Base-by-base conservation (phyloP, 2,329 filamentous ascomycete species). In the Penicillium hesseltinei region DNA sequence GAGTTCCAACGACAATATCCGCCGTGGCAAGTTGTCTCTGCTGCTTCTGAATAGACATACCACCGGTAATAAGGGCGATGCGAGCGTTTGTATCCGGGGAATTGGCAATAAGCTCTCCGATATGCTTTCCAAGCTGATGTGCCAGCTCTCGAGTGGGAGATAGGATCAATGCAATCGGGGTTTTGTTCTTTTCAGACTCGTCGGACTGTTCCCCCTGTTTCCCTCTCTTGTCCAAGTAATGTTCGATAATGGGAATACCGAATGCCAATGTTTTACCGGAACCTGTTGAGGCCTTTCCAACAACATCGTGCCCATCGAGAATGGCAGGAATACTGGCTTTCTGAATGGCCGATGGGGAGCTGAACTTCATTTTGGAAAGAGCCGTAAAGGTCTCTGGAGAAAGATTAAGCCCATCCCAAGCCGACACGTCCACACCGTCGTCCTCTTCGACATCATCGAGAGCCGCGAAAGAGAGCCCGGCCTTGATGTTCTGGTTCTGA, bases 201-300 rank as follows among this genome's bases (percentile, higher is more conserved):
- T 78, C 74, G 53, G 76, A 68, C 11, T 77, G 74, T 19, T 73
- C 73, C 23, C 73, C 73, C 15, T 66, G 66, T 45, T 66, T 63
- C 4, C 62, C 62, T 52, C 72, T 73, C 55, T 70, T 70, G 58
- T 84, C 82, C 7, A 99, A 76, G 81, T 88, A 97, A 54, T 84
- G 82, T 73, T 99, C 92, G 10, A 97, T 80, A 55, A 99, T 94
- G 0, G 94, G 94, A 61, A 99, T 92, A 1, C 89, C 91, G 73
- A 96, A 99, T 0, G 94, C 93, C 44, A 99, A 79, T 0, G 94
- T 99, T 77, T 99, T 99, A 66, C 94, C 94, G 15, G 94, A 97
- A 63, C 94, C 94, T 0, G 94, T 99, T 11, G 93, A 89, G 2
- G 94, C 94, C 77, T 99, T 99, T 42, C 94, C 94, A 62, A 99